phyloP scores from a whole-genome alignment of 140 eudicot genomes.

The Oenanthe javanica region DNA sequence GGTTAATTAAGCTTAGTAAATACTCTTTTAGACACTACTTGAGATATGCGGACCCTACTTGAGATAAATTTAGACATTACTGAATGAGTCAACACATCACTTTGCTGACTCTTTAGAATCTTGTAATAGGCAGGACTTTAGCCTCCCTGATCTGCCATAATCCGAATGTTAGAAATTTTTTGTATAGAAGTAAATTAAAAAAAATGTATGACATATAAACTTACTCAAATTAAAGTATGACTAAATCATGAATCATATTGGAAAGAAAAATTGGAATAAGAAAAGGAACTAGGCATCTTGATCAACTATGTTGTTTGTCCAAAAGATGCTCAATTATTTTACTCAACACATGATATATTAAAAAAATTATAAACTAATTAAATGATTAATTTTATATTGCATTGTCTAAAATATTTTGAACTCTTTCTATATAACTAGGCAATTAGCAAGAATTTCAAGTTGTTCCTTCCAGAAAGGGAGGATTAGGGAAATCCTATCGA shows the following conservation, averaged over 20 bases:
- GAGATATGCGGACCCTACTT: conserved; percentile 35
- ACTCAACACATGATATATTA: not conserved
- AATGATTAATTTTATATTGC: not conserved
- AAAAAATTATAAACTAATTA: not conserved
- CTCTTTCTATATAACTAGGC: not conserved
- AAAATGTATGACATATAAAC: not conserved
- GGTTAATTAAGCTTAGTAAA: conserved; percentile 46
- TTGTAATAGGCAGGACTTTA: conserved; percentile 28
- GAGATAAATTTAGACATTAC: conserved; percentile 38
- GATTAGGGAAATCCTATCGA: no score
- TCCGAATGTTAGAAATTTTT: not conserved
- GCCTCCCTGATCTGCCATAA: conserved; percentile 23
- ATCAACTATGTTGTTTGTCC: not conserved
- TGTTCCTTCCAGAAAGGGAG: no score
- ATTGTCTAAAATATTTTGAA: not conserved
- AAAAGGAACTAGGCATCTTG: not conserved
- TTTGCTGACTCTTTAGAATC: conserved; percentile 50
- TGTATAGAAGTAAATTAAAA: not conserved
- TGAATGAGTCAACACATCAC: conserved; percentile 57
- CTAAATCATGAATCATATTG: not conserved
- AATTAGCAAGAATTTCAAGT: not conserved
- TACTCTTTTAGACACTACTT: conserved; percentile 32
- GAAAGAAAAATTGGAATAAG: not conserved
- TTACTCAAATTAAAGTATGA: not conserved
- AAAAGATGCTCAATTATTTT: not conserved